These are phyloP conservation scores for Clausena lansium DNA, from an alignment of 345 rosid species.

Conservation along the genomic window DNA sequence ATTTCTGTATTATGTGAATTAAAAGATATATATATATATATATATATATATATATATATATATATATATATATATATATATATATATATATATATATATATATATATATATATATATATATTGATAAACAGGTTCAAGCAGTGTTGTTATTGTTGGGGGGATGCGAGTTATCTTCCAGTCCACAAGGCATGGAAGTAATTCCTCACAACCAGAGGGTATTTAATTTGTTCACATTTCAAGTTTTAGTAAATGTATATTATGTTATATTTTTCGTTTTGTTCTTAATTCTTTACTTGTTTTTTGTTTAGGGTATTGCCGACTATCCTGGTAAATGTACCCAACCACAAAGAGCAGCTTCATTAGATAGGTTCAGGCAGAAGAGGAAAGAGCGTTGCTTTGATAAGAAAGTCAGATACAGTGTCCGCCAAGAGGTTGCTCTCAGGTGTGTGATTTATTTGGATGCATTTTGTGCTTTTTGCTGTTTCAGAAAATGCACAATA, in stretches of 20 bases:
- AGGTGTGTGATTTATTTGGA: slow-evolving; percentile 47
- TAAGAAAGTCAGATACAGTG: slow-evolving; percentile 92
- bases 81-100: too few relatives aligned
- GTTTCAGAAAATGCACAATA: neutral
- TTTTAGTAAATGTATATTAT: neutral
- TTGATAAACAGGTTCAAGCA: slow-evolving; percentile 59
- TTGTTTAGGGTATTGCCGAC: slow-evolving; percentile 48
- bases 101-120: neutral
- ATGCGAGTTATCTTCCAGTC: slow-evolving; percentile 65
- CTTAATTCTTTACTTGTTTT: slow-evolving; percentile 9
- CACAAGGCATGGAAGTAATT: slow-evolving; percentile 51
- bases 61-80: too few relatives aligned
- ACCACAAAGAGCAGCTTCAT: slow-evolving; percentile 85
- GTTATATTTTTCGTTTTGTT: slow-evolving; percentile 3
- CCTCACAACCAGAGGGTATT: slow-evolving; percentile 60
- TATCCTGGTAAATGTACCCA: slow-evolving; percentile 63
- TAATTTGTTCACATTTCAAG: slow-evolving; percentile 10
- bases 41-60: too few relatives aligned
- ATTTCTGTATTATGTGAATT: neutral
- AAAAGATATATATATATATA: too few relatives aligned
- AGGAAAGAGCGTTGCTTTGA: slow-evolving; percentile 88
- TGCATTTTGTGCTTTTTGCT: neutral
- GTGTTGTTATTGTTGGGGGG: slow-evolving; percentile 77
- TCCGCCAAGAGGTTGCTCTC: slow-evolving; percentile 95
- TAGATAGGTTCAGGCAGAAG: slow-evolving; percentile 88